A percentile compares a stretch with the other conserved stretches of the same genome.
phyloP scores from a whole-genome alignment of 257 asterid species.

The Forsythia suspensa region DNA sequence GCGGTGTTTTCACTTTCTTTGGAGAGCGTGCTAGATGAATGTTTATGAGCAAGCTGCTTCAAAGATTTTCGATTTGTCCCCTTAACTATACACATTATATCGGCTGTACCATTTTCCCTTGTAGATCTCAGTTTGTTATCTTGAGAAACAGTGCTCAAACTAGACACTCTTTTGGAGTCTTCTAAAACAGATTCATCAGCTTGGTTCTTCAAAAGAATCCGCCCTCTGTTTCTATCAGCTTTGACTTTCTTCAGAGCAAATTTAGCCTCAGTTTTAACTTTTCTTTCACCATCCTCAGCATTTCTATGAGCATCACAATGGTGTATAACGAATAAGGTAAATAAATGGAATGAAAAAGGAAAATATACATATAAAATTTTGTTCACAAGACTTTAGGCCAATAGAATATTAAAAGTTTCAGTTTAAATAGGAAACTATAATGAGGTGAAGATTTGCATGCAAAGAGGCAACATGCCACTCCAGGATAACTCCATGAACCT shows the following conservation, averaged over 20 bases:
- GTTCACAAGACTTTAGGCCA: conserved; percentile 3
- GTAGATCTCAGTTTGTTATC: conserved; percentile 34
- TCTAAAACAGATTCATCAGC: conserved; percentile 36
- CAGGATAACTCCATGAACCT: conserved; percentile 5
- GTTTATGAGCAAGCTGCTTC: conserved; percentile 37
- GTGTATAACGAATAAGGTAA: conserved; percentile 15
- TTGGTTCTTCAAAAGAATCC: conserved; percentile 33
- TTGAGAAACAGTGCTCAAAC: conserved; percentile 21
- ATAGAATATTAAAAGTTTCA: background rate
- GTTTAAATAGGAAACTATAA: background rate
- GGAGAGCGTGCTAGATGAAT: conserved; percentile 31
- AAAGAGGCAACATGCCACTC: background rate
- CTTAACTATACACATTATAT: conserved; percentile 74
- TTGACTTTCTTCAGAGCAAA: conserved; percentile 56
- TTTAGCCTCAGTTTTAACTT: conserved; percentile 41
- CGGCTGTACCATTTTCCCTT: conserved; percentile 35
- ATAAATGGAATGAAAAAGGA: conserved; percentile 6
- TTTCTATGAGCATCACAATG: conserved; percentile 39
- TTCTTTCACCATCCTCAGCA: conserved; percentile 45
- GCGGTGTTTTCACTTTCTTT: conserved; percentile 57
- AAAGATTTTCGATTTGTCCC: conserved; percentile 53
- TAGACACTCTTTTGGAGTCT: conserved; percentile 26
- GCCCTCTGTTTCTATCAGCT: conserved; percentile 42
- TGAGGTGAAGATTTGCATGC: background rate
- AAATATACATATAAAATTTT: background rate